Conservation (phyloP, 1,284 basidiomycete genomes). For the Golubevia sp. region DNA sequence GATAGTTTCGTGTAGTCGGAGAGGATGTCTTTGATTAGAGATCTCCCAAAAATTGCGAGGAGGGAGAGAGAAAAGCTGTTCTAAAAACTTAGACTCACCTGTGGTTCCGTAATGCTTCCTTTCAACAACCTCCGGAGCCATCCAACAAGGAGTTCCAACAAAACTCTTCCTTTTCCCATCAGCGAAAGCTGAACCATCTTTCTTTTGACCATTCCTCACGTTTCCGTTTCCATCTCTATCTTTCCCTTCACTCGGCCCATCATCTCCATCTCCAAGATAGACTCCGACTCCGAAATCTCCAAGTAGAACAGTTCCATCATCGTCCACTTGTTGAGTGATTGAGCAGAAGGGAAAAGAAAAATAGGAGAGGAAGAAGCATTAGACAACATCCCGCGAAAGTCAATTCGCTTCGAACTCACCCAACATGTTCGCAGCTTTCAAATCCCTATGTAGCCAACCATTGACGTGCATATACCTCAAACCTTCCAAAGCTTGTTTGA, state of each 20-base stretch:
- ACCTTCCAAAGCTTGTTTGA: conserved; percentile 80
- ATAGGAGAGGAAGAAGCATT: background rate
- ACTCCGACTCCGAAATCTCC: conserved; percentile 87
- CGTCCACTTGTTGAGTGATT: conserved; percentile 27
- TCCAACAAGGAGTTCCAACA: conserved; percentile 91
- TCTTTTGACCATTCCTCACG: background rate
- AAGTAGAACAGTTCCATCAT: conserved; percentile 77
- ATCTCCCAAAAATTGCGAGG: no score
- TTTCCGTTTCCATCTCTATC: conserved; percentile 10
- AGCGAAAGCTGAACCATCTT: conserved; percentile 26
- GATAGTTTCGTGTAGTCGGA: background rate
- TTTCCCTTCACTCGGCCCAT: conserved; percentile 15
- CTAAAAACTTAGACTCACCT: conserved; percentile 10
- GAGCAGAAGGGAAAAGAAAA: background rate
- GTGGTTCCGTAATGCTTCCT: conserved; percentile 77
- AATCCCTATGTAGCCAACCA: conserved; percentile 84
- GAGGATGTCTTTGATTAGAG: background rate
- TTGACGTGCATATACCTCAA: conserved; percentile 86
- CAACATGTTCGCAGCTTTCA: conserved; percentile 86
- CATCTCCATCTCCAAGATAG: conserved; percentile 72
- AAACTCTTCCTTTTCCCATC: conserved; percentile 75
- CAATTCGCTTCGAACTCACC: conserved; percentile 78
- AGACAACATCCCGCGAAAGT: background rate
- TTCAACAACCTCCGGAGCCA: conserved; percentile 87
- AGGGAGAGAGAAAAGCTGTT: background rate